Percentiles rank a stretch among this genome's conserved stretches.
These are phyloP conservation scores for Colletotrichum liriopes DNA, from an alignment of 2,329 filamentous ascomycete species.

Conservation along the genomic window DNA sequence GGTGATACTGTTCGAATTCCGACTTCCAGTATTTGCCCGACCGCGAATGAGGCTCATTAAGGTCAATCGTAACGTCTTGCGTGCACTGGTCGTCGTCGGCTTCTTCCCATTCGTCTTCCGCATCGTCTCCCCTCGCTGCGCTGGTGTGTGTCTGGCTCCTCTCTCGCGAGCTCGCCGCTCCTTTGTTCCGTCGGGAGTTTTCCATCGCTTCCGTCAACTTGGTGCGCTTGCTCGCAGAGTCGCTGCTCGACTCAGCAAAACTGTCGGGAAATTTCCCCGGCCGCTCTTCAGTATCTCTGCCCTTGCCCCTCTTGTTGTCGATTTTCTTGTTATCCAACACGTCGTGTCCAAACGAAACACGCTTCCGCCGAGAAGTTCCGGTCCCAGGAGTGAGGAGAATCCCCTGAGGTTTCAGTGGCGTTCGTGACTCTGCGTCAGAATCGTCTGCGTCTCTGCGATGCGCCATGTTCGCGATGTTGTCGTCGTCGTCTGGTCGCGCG, in stretches of 20 bases:
- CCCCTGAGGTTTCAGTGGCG: conserved; percentile 65
- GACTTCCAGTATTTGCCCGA: conserved; percentile 87
- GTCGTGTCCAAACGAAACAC: conserved; percentile 76
- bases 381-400: conserved; percentile 78
- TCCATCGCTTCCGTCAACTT: conserved; percentile 64
- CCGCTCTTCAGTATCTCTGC: conserved; percentile 49
- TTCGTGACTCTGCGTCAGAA: conserved; percentile 54
- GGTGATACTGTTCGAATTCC: conserved; percentile 81
- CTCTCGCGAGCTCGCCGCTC: conserved; percentile 15
- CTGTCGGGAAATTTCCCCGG: conserved; percentile 51
- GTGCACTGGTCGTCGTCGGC: conserved; percentile 61
- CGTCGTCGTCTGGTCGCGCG: conserved; percentile 56
- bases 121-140: conserved; percentile 44
- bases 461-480: conserved; percentile 43
- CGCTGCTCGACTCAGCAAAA: conserved; percentile 45
- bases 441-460: conserved; percentile 30
- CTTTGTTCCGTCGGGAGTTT: conserved; percentile 54
- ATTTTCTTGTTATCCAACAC: conserved; percentile 60
- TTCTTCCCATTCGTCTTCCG: conserved; percentile 68
- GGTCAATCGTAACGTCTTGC: conserved; percentile 77
- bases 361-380: conserved; percentile 72
- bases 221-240: conserved; percentile 55
- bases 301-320: conserved; percentile 47
- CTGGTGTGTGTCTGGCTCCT: conserved; percentile 40
- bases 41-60: conserved; percentile 81